Base-by-base conservation (phyloP, 1,284 basidiomycete genomes). In the Papiliotrema nemorosa region DNA sequence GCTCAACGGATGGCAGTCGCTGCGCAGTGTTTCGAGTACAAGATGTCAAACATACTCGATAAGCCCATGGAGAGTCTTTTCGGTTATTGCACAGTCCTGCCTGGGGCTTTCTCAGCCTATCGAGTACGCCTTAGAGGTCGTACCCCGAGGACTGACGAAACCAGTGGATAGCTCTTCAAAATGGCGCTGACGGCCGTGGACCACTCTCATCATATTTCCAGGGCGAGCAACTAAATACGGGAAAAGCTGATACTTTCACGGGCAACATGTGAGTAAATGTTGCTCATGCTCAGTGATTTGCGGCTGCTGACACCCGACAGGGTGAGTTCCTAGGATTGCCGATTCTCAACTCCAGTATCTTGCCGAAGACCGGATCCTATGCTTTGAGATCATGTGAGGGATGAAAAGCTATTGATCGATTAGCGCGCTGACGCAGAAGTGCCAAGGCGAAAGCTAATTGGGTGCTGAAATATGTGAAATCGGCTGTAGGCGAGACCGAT, bases 201-300 rank as follows among this genome's bases (percentile, higher is more conserved):
- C 96, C 96, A 0, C 77, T 99, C 1, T 87, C 89, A 0, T 90
- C 88, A 0, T 99, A 98, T 74, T 98, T 98, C 79, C 92, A 96
- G 70, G 94, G 96, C 25, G 96, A 99, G 71, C 83, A 89, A 29
- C 75, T 97, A 42, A 85, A 91, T 59, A 90, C 90, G 7, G 82
- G 85, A 21, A 90, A 96, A 63, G 91, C 92, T 0, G 90, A 96
- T 66, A 91, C 97, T 36, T 97, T 97, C 72, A 96, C 90, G 0
- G 91, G 87, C 35, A 79, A 80, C 62, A 76, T 75, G 74, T 74
- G 54, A 57, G 68, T 63, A 2, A 3, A n/a, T n/a, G 20, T 18
- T 24, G 24, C 6, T 27, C 13, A 14, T n/a, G 20, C 6, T 9
- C 25, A 24, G 3, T 22, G 14, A 14, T 26, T n/a, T 24, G 27